These are phyloP conservation scores for Fagus crenata DNA, from an alignment of 306 rosid species.

Conservation along the genomic window DNA sequence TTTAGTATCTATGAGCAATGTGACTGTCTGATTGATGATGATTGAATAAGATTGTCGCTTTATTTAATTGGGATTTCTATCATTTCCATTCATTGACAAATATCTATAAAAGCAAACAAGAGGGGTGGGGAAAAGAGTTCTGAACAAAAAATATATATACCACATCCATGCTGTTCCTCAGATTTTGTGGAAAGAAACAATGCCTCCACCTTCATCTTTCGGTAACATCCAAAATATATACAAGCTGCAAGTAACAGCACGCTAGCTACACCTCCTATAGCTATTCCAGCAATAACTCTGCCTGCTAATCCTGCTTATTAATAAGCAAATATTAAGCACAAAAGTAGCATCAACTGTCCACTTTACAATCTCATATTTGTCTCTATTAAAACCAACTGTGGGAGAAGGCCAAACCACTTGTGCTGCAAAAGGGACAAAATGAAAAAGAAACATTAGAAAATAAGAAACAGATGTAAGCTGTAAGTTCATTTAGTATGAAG, in stretches of 20 bases:
- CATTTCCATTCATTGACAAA: not conserved
- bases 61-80: not conserved
- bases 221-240: slow-evolving; percentile 49
- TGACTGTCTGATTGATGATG: not conserved
- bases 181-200: slow-evolving; percentile 32
- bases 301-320: slow-evolving; percentile 59
- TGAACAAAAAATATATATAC: slow-evolving; percentile 36
- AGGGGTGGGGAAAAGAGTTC: not conserved
- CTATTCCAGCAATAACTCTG: slow-evolving; percentile 72
- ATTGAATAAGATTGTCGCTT: not conserved
- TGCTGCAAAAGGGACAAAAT: slow-evolving; percentile 52
- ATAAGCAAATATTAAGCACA: slow-evolving; percentile 42
- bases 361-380: slow-evolving; percentile 23
- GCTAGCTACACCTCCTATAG: slow-evolving; percentile 55
- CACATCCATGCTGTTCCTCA: slow-evolving; percentile 44
- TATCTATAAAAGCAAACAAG: not conserved
- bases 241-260: slow-evolving; percentile 53
- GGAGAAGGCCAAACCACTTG: slow-evolving; percentile 58
- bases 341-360: slow-evolving; percentile 24
- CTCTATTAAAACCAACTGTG: slow-evolving; percentile 36
- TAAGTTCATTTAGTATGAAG: slow-evolving; percentile 5
- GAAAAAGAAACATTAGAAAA: slow-evolving; percentile 20
- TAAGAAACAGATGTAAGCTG: slow-evolving; percentile 15
- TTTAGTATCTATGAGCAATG: not conserved
- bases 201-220: slow-evolving; percentile 44